Conservation (phyloP, 768 basidiomycete genomes). For the Mrakia blollopis region DNA sequence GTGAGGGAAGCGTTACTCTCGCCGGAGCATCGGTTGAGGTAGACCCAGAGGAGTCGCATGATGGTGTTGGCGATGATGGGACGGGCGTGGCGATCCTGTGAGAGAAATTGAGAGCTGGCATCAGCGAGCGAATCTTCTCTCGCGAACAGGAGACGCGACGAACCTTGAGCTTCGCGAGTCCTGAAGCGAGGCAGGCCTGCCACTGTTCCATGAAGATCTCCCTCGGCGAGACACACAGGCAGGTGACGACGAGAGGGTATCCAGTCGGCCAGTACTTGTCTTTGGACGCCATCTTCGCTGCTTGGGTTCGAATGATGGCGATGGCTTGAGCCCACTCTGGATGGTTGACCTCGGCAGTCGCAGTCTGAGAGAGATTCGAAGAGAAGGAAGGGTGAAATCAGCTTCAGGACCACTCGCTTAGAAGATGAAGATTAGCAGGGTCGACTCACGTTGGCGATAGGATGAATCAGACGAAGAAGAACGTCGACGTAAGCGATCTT, state of each 20-base stretch:
- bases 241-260: slow-evolving; percentile 75
- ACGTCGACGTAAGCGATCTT: slow-evolving; percentile 83
- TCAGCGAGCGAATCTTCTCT: neutral
- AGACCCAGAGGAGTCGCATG: slow-evolving; percentile 82
- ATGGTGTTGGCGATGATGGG: slow-evolving; percentile 69
- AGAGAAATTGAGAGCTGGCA: neutral
- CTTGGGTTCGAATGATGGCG: slow-evolving; percentile 64
- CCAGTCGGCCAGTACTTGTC: slow-evolving; percentile 84
- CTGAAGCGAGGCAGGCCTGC: slow-evolving; percentile 65
- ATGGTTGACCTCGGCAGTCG: slow-evolving; percentile 92
- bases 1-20: slow-evolving; percentile 76
- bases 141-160: slow-evolving; percentile 12
- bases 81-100: slow-evolving; percentile 50
- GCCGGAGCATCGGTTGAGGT: slow-evolving; percentile 78
- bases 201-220: slow-evolving; percentile 80
- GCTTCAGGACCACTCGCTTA: neutral
- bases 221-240: slow-evolving; percentile 80
- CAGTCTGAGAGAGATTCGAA: slow-evolving; percentile 55
- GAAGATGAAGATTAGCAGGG: neutral
- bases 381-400: neutral
- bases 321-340: slow-evolving; percentile 92
- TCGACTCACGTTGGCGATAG: slow-evolving; percentile 69
- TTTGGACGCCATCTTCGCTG: slow-evolving; percentile 52
- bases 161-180: slow-evolving; percentile 76
- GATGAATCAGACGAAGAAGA: slow-evolving; percentile 69